Evolutionary conservation across 805 yeast species (phyloP), one percentile per base, ranked within the genome.

Genomic region (Hanseniaspora occidentalis): DNA sequence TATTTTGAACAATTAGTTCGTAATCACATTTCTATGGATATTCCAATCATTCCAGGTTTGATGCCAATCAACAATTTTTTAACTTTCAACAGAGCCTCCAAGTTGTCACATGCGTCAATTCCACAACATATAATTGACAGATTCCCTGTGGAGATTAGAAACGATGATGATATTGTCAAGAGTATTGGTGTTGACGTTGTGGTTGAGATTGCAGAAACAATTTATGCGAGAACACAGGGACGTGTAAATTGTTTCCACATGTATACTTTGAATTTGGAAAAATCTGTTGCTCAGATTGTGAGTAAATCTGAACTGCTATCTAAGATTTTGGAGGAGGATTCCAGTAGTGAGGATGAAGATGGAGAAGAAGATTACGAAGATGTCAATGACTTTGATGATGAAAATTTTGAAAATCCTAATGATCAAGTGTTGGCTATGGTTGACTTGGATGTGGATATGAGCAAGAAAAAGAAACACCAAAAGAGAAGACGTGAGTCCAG

Each of bases 261-360:
- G 59, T 92, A 89, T 57, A 83, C 96, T 0, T 70, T 92, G 49
- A 92, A 92, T 56, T 69, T 92, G 56, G 98, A 92, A 59, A 85
- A 85, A 55, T 83, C 95, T 1, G 79, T 86, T 33, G 96, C 96
- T 1, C 80, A 82, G 47, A 77, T 92, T 33, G 73, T 92, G 5
- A 77, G 79, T 39, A 67, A 67, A 23, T 75, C 86, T 0, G 60
- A 69, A 3, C 61, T 77, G 13, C 62, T 84, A 43, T 63, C 67
- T 16, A 60, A 67, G 34, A 69, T 76, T 23, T 58, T 73, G 35
- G 66, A 57, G 25, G 66, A 65, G 25, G 38, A 40, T 11, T 35
- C 35, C 11, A 33, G 34, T 18, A 36, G 35, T 26, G 38, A 37
- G 24, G 34, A 23, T 33, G 40, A 40, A 26, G 67, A 56, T 23